phyloP scores from a whole-genome alignment of 2,329 filamentous ascomycete species.

The Helicocarpus griseus region DNA sequence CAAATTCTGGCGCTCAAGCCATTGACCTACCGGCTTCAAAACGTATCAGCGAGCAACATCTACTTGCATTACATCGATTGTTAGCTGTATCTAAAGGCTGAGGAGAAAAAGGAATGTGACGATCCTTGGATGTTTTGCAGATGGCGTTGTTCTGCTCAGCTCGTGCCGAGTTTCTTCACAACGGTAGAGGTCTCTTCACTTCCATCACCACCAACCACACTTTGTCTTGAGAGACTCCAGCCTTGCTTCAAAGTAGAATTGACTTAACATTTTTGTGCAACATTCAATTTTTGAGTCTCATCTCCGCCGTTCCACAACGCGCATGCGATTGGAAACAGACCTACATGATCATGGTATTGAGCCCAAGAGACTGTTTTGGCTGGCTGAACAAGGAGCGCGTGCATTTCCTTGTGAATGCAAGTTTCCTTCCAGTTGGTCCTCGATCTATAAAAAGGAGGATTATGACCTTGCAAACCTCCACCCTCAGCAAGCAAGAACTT shows the following conservation, averaged over 20 bases:
- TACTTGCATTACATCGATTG: not conserved
- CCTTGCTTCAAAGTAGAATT: not conserved
- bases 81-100: not conserved
- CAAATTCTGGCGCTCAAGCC: too few species aligned
- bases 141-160: not conserved
- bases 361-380: not conserved
- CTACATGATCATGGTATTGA: not conserved
- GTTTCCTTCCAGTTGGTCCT: not conserved
- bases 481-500: not conserved
- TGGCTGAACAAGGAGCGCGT: not conserved
- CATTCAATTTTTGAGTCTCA: slow-evolving; percentile 2
- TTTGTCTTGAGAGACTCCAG: not conserved
- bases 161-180: not conserved
- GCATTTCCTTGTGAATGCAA: not conserved
- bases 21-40: too few species aligned
- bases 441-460: not conserved
- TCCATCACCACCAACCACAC: not conserved
- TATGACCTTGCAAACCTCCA: not conserved
- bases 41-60: not conserved
- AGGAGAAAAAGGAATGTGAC: too few species aligned
- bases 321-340: not conserved
- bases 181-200: not conserved
- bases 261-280: not conserved
- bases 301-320: not conserved
- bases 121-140: not conserved